Evolutionary conservation across 2,329 filamentous ascomycete species (phyloP), one percentile per base, ranked within the genome.

Genomic region (Alternaria arborescens): DNA sequence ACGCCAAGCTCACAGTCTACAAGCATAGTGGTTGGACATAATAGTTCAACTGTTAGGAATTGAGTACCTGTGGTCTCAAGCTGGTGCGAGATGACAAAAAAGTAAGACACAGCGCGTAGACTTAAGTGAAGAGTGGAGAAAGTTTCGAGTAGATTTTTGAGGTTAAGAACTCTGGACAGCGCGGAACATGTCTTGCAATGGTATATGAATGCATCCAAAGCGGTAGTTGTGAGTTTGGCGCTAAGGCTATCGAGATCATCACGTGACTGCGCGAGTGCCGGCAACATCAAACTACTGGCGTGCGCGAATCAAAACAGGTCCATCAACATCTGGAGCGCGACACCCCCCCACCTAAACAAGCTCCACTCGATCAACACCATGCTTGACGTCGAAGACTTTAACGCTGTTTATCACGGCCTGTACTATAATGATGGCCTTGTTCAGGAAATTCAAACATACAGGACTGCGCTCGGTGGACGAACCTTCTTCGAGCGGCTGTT

Each of bases 401-500:
- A 90, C 22, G 82, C 86, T 8, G 87, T 93, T 1, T 95, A 94
- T 67, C 83, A 69, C 20, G 66, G 66, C 7, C 63, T 70, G 5
- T 62, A 60, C 32, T 77, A 77, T 48, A 69, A 59, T 14, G 60
- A 70, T 30, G 71, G 68, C 38, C 62, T 75, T 24, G 63, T 74
- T 56, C 84, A 89, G 48, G 85, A 88, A 48, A 91, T 93, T 55
- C 84, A 90, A 60, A 80, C 83, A 30, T 87, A 87, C 72, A 89
- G 91, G 68, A 90, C 89, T 71, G 85, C 80, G 50, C 83, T 93
- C 20, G 87, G 89, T 62, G 89, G 90, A 67, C 82, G 85, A 58
- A 86, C 94, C 59, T 96, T 95, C 78, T 89, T 94, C 73, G 92
- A 96, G 77, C 88, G 90, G 55, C 87, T 96, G 41, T 81, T 95